phyloP scores from a whole-genome alignment of 306 rosid species.

The Cyclanthera cordifolia region DNA sequence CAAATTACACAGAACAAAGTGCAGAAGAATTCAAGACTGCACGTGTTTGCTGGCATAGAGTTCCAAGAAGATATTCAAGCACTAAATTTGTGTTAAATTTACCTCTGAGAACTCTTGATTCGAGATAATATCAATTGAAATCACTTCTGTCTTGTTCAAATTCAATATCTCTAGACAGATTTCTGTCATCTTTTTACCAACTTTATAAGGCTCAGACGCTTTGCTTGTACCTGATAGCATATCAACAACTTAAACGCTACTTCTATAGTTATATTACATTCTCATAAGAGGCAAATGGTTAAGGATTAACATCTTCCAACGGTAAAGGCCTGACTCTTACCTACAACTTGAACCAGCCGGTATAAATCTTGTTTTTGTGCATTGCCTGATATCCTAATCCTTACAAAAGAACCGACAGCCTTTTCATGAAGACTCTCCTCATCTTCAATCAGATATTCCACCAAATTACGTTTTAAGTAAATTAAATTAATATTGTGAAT shows the following conservation, averaged over 20 bases:
- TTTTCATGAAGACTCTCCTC: conserved; percentile 57
- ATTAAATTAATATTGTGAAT: conserved; percentile 80
- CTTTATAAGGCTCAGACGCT: conserved; percentile 90
- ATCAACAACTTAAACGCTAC: neutral
- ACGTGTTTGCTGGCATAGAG: neutral
- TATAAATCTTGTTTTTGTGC: conserved; percentile 97
- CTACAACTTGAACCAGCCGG: conserved; percentile 95
- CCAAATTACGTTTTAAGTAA: conserved; percentile 75
- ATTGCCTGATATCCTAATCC: conserved; percentile 95
- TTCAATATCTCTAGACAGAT: conserved; percentile 79
- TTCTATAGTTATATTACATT: neutral
- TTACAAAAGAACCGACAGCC: conserved; percentile 77
- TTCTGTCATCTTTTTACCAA: conserved; percentile 84
- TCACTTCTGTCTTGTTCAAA: conserved; percentile 90
- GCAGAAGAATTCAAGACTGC: neutral
- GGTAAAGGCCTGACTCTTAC: conserved; percentile 30
- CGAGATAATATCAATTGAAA: conserved; percentile 86
- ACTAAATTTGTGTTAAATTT: conserved; percentile 19
- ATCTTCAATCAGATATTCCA: conserved; percentile 82
- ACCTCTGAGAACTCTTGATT: conserved; percentile 99
- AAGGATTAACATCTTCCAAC: neutral
- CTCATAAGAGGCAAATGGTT: neutral
- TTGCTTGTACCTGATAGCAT: conserved; percentile 80
- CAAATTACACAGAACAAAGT: neutral
- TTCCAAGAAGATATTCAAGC: neutral